A percentile compares a stretch with the other conserved stretches of the same genome.
These are phyloP conservation scores for Solanum paucissectum DNA, from an alignment of 257 asterid genomes.

Conservation along the genomic window DNA sequence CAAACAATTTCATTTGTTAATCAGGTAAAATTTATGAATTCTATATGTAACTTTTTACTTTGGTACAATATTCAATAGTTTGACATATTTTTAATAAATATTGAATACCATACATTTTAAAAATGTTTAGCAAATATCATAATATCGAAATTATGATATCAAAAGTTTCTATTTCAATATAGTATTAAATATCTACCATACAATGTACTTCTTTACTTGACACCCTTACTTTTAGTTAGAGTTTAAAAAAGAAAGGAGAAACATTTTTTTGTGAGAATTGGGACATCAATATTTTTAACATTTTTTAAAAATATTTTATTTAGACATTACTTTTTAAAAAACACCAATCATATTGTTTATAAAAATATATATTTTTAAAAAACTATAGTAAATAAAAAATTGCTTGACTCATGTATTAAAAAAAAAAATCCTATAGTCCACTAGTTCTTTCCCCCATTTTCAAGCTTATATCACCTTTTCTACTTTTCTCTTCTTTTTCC, in stretches of 20 bases:
- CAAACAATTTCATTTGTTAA: neutral
- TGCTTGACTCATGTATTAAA: neutral
- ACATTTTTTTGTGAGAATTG: neutral
- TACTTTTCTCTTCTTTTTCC: neutral
- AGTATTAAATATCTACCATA: neutral
- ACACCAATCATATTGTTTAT: neutral
- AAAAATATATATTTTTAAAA: too few relatives aligned
- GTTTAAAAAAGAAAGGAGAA: neutral
- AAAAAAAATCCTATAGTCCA: neutral
- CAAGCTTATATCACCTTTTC: neutral
- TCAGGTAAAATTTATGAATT: too few relatives aligned
- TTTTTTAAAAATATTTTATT: neutral
- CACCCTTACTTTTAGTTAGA: neutral
- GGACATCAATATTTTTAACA: neutral
- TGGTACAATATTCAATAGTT: neutral
- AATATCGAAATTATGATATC: too few relatives aligned
- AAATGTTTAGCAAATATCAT: neutral
- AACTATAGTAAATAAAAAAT: neutral
- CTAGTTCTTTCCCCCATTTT: neutral
- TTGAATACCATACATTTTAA: too few relatives aligned
- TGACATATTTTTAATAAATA: too few relatives aligned
- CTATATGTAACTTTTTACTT: neutral
- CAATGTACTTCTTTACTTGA: neutral
- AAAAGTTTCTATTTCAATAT: neutral
- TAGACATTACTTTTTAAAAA: neutral